Base-by-base conservation (phyloP, 768 basidiomycete genomes). In the Postia placenta region DNA sequence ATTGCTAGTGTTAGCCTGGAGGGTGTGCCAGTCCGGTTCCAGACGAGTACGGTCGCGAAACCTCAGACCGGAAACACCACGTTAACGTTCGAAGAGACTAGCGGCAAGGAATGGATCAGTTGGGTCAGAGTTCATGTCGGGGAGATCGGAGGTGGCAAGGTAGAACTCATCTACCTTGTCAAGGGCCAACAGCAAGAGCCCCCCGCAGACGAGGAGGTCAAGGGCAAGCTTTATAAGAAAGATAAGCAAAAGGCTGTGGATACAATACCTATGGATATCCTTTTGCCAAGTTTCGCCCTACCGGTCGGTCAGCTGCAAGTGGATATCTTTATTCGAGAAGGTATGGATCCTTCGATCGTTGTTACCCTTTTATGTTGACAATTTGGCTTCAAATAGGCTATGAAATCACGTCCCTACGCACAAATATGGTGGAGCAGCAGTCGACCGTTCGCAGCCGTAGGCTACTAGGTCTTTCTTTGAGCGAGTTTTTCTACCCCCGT, bases 271-370 rank as follows among this genome's bases (percentile, higher is more conserved):
- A 47, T 82, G 15, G 65, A 77, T 53, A 62, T 88, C 17, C 66
- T 85, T 39, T 61, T 91, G 38, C 88, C 88, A 6, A 78, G 79
- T n/a, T 91, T 91, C 57, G 62, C 78, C 3, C 66, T 88, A n/a
- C 79, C 85, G 5, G 69, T 90, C 37, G 81, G 81, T 39, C 71
- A 73, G 60, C 65, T 89, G 50, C 80, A 85, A 58, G 83, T 87
- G 1, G 69, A 70, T 19, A 62, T 90, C 43, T 79, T 81, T 41
- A 61, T 64, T 17, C 63, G 68, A 54, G 58, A 73, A 54, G 83
- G 87, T 85, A 62, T 51, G 78, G 60, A 25, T 26, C 20, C 12
- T 28, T 20, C 5, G 26, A 4, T 20, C 17, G 27, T 40, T n/a
- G 25, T 27, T 15, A 42, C 28, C n/a, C 11, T 19, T n/a, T 30